Evolutionary conservation across 352 stramenopile species (phyloP).

Genomic region (Labyrinthula sp.): DNA sequence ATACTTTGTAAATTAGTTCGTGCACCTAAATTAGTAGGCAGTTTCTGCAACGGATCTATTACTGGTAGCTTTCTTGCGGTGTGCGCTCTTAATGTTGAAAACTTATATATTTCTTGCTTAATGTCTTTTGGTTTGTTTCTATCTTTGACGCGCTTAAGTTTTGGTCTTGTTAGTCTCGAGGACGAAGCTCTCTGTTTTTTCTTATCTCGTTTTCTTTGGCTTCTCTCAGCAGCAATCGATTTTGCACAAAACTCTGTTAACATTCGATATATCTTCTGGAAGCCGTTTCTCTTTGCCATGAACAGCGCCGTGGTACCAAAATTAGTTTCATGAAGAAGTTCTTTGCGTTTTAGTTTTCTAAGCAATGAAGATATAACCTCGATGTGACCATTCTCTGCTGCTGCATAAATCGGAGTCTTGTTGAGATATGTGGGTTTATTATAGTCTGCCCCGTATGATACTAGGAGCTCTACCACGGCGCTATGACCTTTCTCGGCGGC

Average conservation of each 20-base stretch:
- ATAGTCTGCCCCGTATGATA: conserved; percentile 8
- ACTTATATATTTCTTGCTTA: no score
- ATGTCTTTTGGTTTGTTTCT: no score
- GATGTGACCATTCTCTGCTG: conserved; percentile 13
- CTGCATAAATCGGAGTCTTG: conserved; percentile 27
- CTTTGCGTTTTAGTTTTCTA: conserved; percentile 12
- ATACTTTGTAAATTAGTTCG: no score
- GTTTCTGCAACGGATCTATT: no score
- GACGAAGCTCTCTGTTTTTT: conserved; percentile 28
- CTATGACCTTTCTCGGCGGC: conserved; percentile 17
- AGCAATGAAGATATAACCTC: conserved; percentile 11
- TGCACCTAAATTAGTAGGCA: no score
- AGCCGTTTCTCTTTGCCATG: conserved; percentile 24
- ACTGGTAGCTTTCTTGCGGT: no score
- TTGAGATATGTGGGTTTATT: conserved; percentile 30
- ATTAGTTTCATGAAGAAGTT: conserved; percentile 29
- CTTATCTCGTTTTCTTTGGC: conserved; percentile 16
- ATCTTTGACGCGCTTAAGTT: no score
- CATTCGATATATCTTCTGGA: conserved; percentile 24
- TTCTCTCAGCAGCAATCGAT: conserved; percentile 21
- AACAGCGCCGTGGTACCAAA: conserved; percentile 29
- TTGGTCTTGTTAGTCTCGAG: no score
- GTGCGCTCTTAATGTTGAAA: no score
- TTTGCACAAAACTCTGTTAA: conserved; percentile 23
- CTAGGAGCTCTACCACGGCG: conserved; percentile 13